Base-by-base conservation (phyloP, 2,329 filamentous ascomycete genomes). In the Fusarium fujikuroi region DNA sequence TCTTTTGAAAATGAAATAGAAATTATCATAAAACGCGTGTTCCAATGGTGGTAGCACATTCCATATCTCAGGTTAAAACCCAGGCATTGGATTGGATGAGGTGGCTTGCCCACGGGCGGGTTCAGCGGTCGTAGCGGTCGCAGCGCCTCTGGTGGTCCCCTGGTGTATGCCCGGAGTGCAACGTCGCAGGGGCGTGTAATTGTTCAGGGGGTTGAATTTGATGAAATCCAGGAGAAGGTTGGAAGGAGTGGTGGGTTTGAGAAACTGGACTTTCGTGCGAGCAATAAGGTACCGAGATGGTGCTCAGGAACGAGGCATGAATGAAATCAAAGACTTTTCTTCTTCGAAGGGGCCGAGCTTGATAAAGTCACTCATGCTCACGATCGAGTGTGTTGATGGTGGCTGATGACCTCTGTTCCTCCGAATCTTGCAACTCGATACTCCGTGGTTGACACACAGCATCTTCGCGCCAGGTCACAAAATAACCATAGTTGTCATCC, bases 11-110 rank as follows among this genome's bases (percentile, higher is more conserved):
- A 30, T 5, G 30, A 30, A 8, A 30, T 30, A 16, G 19, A 30
- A 30, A 53, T 56, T 71, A 69, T 72, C 62, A 57, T 71, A 72
- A 66, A 70, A 63, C 64, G 65, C 63, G 57, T 76, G 64, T 76
- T 47, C 77, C 75, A 79, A 78, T 77, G 44, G 66, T 58, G 60
- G 63, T 66, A 72, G 53, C 54, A 58, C 74, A 80, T 80, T 80
- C 77, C 78, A 72, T 68, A 57, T 30, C 60, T 52, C 66, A 67
- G n/a, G 40, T 57, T 34, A 53, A 66, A 30, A 30, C 25, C 44
- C 14, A 30, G 46, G 69, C 63, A 80, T 78, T 78, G 79, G 73
- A 66, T 78, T 79, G 79, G 74, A 66, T 72, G 74, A 70, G 65
- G 63, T 76, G 75, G 75, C 75, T 75, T 76, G 75, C 53, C 68